Base-by-base conservation (phyloP, 2,329 filamentous ascomycete genomes). In the Penicillium decumbens region DNA sequence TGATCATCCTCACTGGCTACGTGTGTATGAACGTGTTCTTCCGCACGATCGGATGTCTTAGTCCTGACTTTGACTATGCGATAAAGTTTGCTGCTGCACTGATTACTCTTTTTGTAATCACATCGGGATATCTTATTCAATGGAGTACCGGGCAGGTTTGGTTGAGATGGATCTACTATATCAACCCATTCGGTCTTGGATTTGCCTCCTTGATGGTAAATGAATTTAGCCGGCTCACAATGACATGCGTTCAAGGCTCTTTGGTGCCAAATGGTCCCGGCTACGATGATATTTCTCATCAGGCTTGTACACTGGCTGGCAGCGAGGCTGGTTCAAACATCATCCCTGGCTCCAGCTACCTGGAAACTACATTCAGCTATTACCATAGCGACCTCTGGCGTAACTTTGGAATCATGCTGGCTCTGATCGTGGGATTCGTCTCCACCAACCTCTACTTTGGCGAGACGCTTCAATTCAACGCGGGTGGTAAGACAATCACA, bases 151-250 rank as follows among this genome's bases (percentile, higher is more conserved):
- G 88, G 59, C 85, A 89, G 59, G 82, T 84, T 3, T 92, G 88
- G 84, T 67, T 91, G 5, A 76, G 85, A 15, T 93, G 88, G 88
- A 83, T 92, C 52, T 88, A 83, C 71, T 92, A 84, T 75, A 74
- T 90, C 67, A 89, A 90, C 53, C 78, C 84, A 0, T 73, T 91
- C 0, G 88, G 87, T 40, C 77, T 93, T 2, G 81, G 83, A 0
- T 95, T 95, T 64, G 80, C 84, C 9, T 76, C 83, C 1, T 70
- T 95, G 70, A 93, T 95, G 88, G 82, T 88, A 61, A 95, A 95
- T 62, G 90, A 95, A 64, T 95, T 95, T 61, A 77, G 78, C 30
- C 72, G 80, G 9, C 75, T 88, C 37, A 77, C 84, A 25, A 74
- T 95, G 65, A 82, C 79, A 0, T 95, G 90, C 62, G 81, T 80